Conservation (phyloP, 176 grass and related monocot genomes). For the Zea luxurians region DNA sequence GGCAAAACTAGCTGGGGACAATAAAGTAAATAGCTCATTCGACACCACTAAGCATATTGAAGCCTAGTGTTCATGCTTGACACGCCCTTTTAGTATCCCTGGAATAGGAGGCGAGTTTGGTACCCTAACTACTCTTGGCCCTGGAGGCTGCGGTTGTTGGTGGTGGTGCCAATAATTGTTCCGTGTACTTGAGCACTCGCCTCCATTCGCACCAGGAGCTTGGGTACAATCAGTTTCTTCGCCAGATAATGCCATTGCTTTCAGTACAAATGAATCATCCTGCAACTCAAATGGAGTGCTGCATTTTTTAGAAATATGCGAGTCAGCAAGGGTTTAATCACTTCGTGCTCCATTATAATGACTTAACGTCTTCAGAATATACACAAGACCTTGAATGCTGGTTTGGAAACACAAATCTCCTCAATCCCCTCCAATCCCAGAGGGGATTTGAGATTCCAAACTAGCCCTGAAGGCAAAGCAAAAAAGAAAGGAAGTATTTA, state of each 20-base stretch:
- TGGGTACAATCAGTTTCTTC: conserved; percentile 45
- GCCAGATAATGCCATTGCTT: conserved; percentile 85
- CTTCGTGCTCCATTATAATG: not conserved
- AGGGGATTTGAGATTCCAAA: too few relatives aligned
- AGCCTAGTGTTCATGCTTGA: conserved; percentile 77
- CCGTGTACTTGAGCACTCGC: conserved; percentile 59
- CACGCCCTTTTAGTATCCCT: conserved; percentile 85
- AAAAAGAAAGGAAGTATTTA: not conserved
- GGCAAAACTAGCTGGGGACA: conserved; percentile 33
- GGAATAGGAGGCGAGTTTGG: conserved; percentile 68
- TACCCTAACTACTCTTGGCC: conserved; percentile 39
- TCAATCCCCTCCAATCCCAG: too few relatives aligned
- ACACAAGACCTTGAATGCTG: not conserved
- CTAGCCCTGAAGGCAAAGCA: not conserved
- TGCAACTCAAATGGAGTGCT: conserved; percentile 95
- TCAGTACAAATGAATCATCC: conserved; percentile 87
- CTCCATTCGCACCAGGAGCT: conserved; percentile 48
- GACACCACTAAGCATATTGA: not conserved
- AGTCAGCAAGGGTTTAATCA: conserved; percentile 24
- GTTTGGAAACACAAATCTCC: too few relatives aligned
- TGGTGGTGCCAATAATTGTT: conserved; percentile 42
- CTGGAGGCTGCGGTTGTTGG: conserved; percentile 46
- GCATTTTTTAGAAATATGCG: conserved; percentile 44
- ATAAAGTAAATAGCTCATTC: conserved; percentile 31
- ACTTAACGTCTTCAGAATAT: not conserved